Evolutionary conservation across 1,139 yeast species (phyloP).

Genomic region (Pichia sp.): DNA sequence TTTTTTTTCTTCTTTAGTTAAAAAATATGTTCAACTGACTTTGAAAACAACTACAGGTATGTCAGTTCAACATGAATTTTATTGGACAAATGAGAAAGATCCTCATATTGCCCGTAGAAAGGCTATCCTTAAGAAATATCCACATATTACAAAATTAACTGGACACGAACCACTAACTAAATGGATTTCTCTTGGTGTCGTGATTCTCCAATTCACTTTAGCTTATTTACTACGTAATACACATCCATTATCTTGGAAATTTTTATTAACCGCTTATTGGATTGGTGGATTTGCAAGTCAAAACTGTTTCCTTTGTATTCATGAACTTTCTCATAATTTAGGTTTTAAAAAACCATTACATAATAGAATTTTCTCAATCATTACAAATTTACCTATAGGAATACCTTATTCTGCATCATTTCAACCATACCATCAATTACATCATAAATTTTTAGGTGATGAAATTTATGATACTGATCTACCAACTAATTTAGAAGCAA

Average conservation of each 20-base stretch:
- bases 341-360: slow-evolving; percentile 75
- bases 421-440: slow-evolving; percentile 86
- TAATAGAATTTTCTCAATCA: slow-evolving; percentile 70
- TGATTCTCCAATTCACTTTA: slow-evolving; percentile 51
- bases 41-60: slow-evolving; percentile 14
- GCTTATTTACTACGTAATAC: slow-evolving; percentile 59
- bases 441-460: slow-evolving; percentile 90
- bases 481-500: slow-evolving; percentile 74
- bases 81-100: slow-evolving; percentile 78
- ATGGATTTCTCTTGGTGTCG: slow-evolving; percentile 62
- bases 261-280: slow-evolving; percentile 59
- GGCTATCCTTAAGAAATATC: slow-evolving; percentile 65
- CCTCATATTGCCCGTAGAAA: slow-evolving; percentile 76
- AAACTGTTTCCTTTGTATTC: slow-evolving; percentile 79
- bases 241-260: slow-evolving; percentile 47
- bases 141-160: slow-evolving; percentile 70
- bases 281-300: slow-evolving; percentile 85
- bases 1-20: too few relatives aligned
- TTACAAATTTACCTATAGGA: slow-evolving; percentile 81
- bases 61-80: slow-evolving; percentile 46
- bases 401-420: slow-evolving; percentile 87
- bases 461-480: slow-evolving; percentile 77
- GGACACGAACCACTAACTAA: slow-evolving; percentile 87
- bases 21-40: too few relatives aligned
- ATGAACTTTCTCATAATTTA: slow-evolving; percentile 79